Evolutionary conservation across 495 filamentous ascomycete genomes (phyloP).

Genomic region (Aspergillus biplanus): DNA sequence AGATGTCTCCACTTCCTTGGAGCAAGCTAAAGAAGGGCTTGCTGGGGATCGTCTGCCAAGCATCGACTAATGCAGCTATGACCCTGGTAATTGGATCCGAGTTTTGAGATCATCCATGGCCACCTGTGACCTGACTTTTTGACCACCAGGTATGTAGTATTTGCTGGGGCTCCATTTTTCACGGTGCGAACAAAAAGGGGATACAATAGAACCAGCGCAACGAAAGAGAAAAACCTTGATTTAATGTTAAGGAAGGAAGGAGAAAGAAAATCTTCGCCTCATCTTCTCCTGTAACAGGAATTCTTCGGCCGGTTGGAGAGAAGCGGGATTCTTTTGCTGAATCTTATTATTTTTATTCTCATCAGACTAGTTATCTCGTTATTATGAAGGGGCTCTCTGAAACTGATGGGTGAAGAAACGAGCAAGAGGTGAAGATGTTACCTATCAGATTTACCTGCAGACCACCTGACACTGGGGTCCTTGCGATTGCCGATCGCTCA

Average conservation of each 20-base stretch:
- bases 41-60: slow-evolving; percentile 19
- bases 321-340: background rate
- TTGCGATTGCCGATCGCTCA: background rate
- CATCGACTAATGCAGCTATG: slow-evolving; percentile 18
- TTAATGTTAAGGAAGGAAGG: background rate
- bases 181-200: background rate
- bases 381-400: background rate
- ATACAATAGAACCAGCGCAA: background rate
- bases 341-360: background rate
- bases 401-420: background rate
- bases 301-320: background rate
- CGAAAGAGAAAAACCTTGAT: background rate
- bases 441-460: slow-evolving; percentile 7
- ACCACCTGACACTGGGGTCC: background rate
- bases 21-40: slow-evolving; percentile 1
- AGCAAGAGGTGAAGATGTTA: slow-evolving; percentile 1
- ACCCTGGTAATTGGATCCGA: slow-evolving; percentile 14
- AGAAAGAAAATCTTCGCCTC: slow-evolving; percentile 1
- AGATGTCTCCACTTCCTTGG: background rate
- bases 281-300: background rate
- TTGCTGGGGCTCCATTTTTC: background rate
- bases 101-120: background rate
- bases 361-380: background rate
- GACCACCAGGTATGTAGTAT: too few relatives aligned
- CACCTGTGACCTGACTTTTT: too few relatives aligned